These are phyloP conservation scores for Plicaturopsis crispa DNA, from an alignment of 768 basidiomycete species.

Conservation along the genomic window DNA sequence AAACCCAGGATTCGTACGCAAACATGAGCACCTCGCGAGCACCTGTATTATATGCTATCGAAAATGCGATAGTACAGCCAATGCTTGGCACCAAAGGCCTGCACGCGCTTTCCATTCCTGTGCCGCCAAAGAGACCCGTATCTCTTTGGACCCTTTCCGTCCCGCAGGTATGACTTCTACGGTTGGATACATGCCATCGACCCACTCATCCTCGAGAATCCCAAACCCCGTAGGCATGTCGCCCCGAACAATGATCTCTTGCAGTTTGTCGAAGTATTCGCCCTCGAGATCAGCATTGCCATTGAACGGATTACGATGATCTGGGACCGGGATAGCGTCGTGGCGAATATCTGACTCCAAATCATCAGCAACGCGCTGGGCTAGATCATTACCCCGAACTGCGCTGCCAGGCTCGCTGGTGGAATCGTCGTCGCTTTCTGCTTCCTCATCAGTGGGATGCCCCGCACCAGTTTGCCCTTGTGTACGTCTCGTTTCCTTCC, in stretches of 20 bases:
- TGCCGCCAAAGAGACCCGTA: not conserved
- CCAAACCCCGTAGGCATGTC: conserved; percentile 2
- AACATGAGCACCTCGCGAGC: too few relatives aligned
- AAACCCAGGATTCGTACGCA: too few relatives aligned
- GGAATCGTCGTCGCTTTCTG: too few relatives aligned
- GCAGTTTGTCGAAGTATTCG: not conserved
- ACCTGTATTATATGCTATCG: too few relatives aligned
- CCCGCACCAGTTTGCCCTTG: conserved; percentile 7
- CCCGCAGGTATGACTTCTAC: conserved; percentile 1
- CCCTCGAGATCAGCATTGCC: not conserved
- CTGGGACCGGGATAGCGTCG: conserved; percentile 3
- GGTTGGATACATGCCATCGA: not conserved
- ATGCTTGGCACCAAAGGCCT: not conserved
- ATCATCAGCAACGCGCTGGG: not conserved
- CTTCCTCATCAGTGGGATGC: conserved; percentile 4
- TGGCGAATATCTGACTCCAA: not conserved
- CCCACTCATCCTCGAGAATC: conserved; percentile 2
- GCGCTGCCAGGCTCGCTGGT: too few relatives aligned
- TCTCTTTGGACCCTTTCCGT: conserved; percentile 1
- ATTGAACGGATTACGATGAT: not conserved
- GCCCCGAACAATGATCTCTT: not conserved
- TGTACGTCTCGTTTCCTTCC: not conserved
- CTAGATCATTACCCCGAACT: not conserved
- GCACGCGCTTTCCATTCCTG: conserved; percentile 2
- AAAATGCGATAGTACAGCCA: not conserved